These are phyloP conservation scores for Coniochaeta sp. DNA, from an alignment of 2,329 filamentous ascomycete species.

Conservation along the genomic window DNA sequence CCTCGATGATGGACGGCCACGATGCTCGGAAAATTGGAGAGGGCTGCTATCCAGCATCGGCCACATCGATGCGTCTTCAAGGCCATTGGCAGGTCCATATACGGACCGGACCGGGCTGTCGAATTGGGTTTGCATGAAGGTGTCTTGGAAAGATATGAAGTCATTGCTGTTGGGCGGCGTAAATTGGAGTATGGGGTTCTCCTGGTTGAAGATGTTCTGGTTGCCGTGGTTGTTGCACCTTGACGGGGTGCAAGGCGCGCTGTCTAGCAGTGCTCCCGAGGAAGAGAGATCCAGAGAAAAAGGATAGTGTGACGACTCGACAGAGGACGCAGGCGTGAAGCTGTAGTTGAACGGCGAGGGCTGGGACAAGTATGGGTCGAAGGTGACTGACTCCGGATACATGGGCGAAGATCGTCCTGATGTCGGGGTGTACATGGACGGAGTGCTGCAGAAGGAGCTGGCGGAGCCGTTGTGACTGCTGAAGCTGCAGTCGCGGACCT, in stretches of 20 bases:
- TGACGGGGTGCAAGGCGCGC: slow-evolving; percentile 10
- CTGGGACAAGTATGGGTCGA: slow-evolving; percentile 17
- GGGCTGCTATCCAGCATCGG: slow-evolving; percentile 9
- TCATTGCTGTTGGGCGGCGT: slow-evolving; percentile 10
- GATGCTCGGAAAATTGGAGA: slow-evolving; percentile 10
- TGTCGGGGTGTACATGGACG: slow-evolving; percentile 5
- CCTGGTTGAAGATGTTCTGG: slow-evolving; percentile 1
- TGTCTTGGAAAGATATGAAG: slow-evolving; percentile 7
- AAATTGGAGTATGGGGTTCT: slow-evolving; percentile 5
- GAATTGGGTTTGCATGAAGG: slow-evolving; percentile 1
- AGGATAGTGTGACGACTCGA: slow-evolving; percentile 17
- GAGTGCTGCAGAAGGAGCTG: slow-evolving; percentile 17
- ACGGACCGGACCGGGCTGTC: not conserved
- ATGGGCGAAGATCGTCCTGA: slow-evolving; percentile 25
- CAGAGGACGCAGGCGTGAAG: slow-evolving; percentile 22
- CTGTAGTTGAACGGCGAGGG: slow-evolving; percentile 18
- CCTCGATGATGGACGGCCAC: slow-evolving; percentile 1
- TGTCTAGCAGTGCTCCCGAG: not conserved
- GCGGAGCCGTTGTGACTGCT: slow-evolving; percentile 8
- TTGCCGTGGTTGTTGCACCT: slow-evolving; percentile 4
- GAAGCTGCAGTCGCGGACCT: not conserved
- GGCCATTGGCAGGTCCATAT: slow-evolving; percentile 1
- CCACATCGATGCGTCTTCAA: slow-evolving; percentile 6
- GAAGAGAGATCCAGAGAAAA: not conserved
- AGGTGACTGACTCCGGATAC: slow-evolving; percentile 10